phyloP scores from a whole-genome alignment of 148 eudicot species.

The Arctostaphylos glauca region DNA sequence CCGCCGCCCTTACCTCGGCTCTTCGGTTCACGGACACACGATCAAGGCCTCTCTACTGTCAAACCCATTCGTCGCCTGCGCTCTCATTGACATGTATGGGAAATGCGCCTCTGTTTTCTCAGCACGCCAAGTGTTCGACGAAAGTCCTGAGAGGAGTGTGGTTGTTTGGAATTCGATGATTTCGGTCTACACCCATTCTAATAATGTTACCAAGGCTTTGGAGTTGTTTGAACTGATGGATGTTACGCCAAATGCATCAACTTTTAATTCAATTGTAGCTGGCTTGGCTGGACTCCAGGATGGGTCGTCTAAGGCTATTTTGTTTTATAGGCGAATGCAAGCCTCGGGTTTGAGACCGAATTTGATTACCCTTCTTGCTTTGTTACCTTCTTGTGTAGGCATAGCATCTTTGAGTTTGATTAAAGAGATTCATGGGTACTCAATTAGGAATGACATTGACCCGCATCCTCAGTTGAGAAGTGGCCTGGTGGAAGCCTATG shows the following conservation, averaged over 20 bases:
- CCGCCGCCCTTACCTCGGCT: conserved; percentile 26
- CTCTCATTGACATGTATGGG: conserved; percentile 47
- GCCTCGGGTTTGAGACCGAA: conserved; percentile 34
- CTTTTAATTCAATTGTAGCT: conserved; percentile 43
- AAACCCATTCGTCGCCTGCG: conserved; percentile 50
- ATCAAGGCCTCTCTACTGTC: conserved; percentile 29
- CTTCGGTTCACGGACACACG: conserved; percentile 41
- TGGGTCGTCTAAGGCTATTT: conserved; percentile 32
- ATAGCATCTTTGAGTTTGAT: conserved; percentile 35
- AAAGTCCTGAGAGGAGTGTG: conserved; percentile 35
- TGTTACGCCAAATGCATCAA: conserved; percentile 40
- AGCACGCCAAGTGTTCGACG: conserved; percentile 49
- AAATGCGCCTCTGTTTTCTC: conserved; percentile 34
- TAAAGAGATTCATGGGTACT: conserved; percentile 44
- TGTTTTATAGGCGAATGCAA: conserved; percentile 43
- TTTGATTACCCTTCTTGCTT: conserved; percentile 46
- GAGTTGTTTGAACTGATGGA: conserved; percentile 44
- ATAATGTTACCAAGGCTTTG: conserved; percentile 28
- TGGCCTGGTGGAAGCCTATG: conserved; percentile 53
- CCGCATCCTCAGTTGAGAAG: conserved; percentile 43
- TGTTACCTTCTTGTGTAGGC: conserved; percentile 40
- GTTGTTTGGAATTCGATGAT: conserved; percentile 58
- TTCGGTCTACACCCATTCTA: conserved; percentile 35
- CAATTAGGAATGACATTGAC: conserved; percentile 32
- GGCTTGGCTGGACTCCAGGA: conserved; percentile 32